Percentiles rank a stretch among this genome's conserved stretches.
Evolutionary conservation across 176 grass and related monocot species (phyloP).

Genomic region (Oryza rufipogon): DNA sequence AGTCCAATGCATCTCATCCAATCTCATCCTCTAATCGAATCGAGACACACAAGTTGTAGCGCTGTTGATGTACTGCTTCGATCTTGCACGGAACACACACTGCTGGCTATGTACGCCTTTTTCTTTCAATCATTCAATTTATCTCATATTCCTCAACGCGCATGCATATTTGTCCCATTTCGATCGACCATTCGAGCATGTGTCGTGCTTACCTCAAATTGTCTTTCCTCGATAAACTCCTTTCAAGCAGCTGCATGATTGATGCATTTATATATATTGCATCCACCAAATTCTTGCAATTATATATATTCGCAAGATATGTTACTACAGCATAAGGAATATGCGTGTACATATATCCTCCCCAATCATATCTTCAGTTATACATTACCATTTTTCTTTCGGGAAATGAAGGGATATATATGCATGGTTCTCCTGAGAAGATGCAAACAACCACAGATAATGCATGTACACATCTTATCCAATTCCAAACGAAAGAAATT

Average conservation of each 20-base stretch:
- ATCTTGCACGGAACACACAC: background rate
- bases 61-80: background rate
- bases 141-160: slow-evolving; percentile 11
- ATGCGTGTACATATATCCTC: background rate
- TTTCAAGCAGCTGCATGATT: slow-evolving; percentile 3
- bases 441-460: slow-evolving; percentile 14
- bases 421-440: background rate
- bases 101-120: background rate
- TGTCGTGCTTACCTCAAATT: slow-evolving; percentile 21
- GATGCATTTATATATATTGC: background rate
- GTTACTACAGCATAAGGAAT: background rate
- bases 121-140: background rate
- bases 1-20: slow-evolving; percentile 17
- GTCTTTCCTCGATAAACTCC: background rate
- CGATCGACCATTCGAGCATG: background rate
- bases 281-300: slow-evolving; percentile 29
- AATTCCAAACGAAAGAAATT: slow-evolving; percentile 12
- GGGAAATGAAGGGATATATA: background rate
- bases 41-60: background rate
- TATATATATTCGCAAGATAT: background rate
- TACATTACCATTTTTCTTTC: background rate
- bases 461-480: slow-evolving; percentile 19
- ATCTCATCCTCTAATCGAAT: background rate
- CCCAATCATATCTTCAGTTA: background rate
- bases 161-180: background rate